Evolutionary conservation across 2,329 filamentous ascomycete genomes (phyloP).

Genomic region (Rugonectria rugulosa): DNA sequence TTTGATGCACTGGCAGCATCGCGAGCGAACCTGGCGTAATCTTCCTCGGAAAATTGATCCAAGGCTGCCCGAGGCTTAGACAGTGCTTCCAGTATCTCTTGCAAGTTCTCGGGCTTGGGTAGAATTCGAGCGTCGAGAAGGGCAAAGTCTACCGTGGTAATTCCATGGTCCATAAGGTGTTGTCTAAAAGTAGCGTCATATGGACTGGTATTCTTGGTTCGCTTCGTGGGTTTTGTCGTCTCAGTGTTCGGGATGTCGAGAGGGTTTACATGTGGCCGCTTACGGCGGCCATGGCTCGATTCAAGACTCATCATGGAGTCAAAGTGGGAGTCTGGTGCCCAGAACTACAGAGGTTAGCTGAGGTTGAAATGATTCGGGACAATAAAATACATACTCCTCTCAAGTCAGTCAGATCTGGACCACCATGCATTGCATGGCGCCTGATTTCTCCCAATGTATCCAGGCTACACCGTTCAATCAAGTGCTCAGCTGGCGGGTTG

Average conservation of each 20-base stretch:
- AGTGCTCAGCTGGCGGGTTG: background rate
- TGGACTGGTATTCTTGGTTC: background rate
- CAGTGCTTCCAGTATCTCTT: constrained; percentile 26
- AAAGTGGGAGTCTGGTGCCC: background rate
- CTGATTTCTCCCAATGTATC: background rate
- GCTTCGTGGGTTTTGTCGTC: background rate
- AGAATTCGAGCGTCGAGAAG: constrained; percentile 23
- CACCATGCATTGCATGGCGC: background rate
- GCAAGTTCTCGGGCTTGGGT: constrained; percentile 29
- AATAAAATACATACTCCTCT: background rate
- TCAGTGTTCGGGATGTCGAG: background rate
- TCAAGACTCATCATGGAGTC: background rate
- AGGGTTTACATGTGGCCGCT: background rate
- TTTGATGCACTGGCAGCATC: constrained; percentile 42
- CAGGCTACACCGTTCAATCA: background rate
- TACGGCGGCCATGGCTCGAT: background rate
- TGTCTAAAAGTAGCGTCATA: constrained; percentile 32
- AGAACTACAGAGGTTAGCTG: background rate
- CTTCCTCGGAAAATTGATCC: constrained; percentile 43
- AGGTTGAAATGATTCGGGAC: background rate
- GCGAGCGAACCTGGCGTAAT: constrained; percentile 41
- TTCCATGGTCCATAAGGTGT: constrained; percentile 27
- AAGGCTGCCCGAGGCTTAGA: constrained; percentile 39
- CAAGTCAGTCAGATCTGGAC: background rate
- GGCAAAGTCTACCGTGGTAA: constrained; percentile 23